Percentiles rank a stretch among this genome's conserved stretches.
phyloP scores from a whole-genome alignment of 371 early-diverging fungal genomes.

The Rhizopus arrhizus region DNA sequence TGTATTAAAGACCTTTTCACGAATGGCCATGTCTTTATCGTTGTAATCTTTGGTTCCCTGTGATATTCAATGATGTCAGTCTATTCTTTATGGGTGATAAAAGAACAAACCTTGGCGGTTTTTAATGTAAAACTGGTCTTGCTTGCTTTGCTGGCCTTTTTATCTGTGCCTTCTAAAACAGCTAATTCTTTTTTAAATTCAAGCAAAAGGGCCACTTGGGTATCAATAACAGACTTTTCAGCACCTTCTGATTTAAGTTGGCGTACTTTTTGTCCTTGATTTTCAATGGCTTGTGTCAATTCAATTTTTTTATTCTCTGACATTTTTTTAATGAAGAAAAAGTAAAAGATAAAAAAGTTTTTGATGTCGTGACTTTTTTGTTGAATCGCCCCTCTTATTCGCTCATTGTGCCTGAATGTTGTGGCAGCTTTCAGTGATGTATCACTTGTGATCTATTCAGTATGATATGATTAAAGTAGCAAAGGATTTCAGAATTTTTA shows the following conservation, averaged over 20 bases:
- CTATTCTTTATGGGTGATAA: background rate
- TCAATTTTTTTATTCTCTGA: constrained; percentile 27
- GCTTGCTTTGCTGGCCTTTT: constrained; percentile 31
- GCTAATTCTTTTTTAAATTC: constrained; percentile 65
- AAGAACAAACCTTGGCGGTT: constrained; percentile 66
- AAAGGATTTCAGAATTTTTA: too few relatives aligned
- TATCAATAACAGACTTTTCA: constrained; percentile 58
- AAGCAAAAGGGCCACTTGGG: constrained; percentile 60
- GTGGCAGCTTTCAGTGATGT: too few relatives aligned
- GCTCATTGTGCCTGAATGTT: too few relatives aligned
- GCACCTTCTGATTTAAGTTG: constrained; percentile 64
- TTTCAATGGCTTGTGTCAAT: constrained; percentile 61
- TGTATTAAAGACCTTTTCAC: constrained; percentile 89
- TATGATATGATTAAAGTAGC: too few relatives aligned
- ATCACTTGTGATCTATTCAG: too few relatives aligned
- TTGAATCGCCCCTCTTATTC: too few relatives aligned
- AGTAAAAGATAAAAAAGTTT: constrained; percentile 5
- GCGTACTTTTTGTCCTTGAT: constrained; percentile 65
- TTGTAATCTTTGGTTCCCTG: constrained; percentile 97
- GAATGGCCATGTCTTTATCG: constrained; percentile 93
- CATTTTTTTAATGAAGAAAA: background rate
- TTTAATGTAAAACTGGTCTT: constrained; percentile 63
- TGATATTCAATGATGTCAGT: background rate
- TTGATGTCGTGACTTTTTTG: background rate
- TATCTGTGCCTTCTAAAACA: constrained; percentile 38